These are phyloP conservation scores for Sordaria brevicollis DNA, from an alignment of 495 filamentous ascomycete genomes.

Conservation along the genomic window DNA sequence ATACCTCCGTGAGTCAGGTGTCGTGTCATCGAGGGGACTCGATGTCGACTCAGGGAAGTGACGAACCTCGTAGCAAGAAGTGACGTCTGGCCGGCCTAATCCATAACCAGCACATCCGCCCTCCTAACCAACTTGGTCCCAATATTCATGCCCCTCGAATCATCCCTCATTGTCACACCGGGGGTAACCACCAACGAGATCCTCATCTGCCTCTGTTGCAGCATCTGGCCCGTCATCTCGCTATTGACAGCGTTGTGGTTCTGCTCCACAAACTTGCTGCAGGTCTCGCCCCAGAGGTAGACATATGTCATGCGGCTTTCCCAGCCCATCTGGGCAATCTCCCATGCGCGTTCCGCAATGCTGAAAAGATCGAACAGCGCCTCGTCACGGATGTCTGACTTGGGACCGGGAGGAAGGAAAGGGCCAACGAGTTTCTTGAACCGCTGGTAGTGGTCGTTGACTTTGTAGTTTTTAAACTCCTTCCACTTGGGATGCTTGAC, in stretches of 20 bases:
- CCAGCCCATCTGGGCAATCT: constrained; percentile 19
- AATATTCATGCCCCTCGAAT: constrained; percentile 7
- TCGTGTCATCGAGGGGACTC: too few species aligned
- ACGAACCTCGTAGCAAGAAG: too few species aligned
- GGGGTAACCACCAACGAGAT: constrained; percentile 23
- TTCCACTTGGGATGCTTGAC: not conserved
- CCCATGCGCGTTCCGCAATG: constrained; percentile 16
- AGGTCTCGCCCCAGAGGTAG: constrained; percentile 20
- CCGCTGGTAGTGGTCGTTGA: constrained; percentile 13
- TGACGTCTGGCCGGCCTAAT: not conserved
- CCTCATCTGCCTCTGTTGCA: constrained; percentile 12
- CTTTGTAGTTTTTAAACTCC: constrained; percentile 10
- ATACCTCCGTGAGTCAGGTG: too few species aligned
- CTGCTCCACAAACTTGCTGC: constrained; percentile 16
- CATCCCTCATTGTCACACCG: constrained; percentile 18
- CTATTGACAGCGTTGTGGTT: constrained; percentile 8
- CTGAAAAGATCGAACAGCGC: constrained; percentile 20
- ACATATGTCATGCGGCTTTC: constrained; percentile 18
- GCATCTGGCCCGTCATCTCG: not conserved
- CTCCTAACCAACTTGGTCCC: constrained; percentile 11
- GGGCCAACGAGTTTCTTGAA: constrained; percentile 14
- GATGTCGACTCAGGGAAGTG: not conserved
- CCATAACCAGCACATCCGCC: constrained; percentile 1
- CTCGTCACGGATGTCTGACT: not conserved
- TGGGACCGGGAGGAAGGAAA: not conserved